Evolutionary conservation across 768 basidiomycete genomes (phyloP), one percentile per base, ranked within the genome.

Genomic region (Gymnopilus dilepis): DNA sequence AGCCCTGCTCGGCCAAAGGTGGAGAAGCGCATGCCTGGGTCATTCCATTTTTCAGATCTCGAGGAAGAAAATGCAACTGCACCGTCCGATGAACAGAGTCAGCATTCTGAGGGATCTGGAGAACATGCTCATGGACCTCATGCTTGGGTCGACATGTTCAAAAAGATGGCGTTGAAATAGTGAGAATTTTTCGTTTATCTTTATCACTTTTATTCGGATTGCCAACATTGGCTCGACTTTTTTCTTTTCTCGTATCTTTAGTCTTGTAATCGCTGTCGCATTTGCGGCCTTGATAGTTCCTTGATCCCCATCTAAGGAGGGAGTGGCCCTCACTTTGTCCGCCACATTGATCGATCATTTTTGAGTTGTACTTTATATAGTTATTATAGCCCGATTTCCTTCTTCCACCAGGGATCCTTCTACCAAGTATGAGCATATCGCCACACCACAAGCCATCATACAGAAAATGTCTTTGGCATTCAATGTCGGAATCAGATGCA

Each of bases 1-100:
- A 34, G 40, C 22, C 64, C 63, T 2, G 58, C 56, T 0, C 28
- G 15, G 31, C 51, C 40, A 5, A 42, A 61, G 3, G 56, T 53
- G 9, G 60, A 33, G 7, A 51, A 19, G 58, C 67, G 53, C 56
- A 86, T 87, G 73, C 86, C 86, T 1, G 86, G 86, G 9, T 82
- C 83, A 30, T 85, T 86, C 62, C 75, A 80, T 59, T 30, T 74
- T 28, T 64, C 70, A 6, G 69, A 59, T 3, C 64, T 60, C 28
- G 33, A 58, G 8, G 12, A 55, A 8, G 50, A 56, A 51, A 12
- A 43, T 50, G 22, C 54, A 64, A 13, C 60, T 45, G 34, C 45
- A 64, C 28, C 45, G 33, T 4, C 56, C 4, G 47, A 30, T 28
- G 26, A 50, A 50, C 28, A 6, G 15, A 50, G 47, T 7, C 47